A percentile compares a stretch with the other conserved stretches of the same genome.
These are phyloP conservation scores for Priceomyces medius DNA, from an alignment of 805 yeast genomes.

Conservation along the genomic window DNA sequence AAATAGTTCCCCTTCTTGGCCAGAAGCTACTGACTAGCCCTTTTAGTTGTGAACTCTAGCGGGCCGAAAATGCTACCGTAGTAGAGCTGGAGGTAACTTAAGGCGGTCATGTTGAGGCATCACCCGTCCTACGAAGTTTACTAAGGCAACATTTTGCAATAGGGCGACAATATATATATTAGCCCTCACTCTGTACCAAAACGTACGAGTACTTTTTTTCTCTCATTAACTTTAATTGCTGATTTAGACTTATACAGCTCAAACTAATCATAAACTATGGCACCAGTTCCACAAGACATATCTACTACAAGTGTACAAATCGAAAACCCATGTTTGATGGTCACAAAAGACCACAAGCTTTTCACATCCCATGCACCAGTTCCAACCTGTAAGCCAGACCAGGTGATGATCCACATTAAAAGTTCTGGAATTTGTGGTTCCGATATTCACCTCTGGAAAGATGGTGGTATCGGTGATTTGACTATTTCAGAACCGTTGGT, in stretches of 20 bases:
- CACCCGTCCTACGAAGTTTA: background rate
- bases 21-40: background rate
- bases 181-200: too few species aligned
- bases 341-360: constrained; percentile 5
- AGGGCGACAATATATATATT: background rate
- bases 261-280: constrained; percentile 3
- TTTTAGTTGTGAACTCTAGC: background rate
- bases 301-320: background rate
- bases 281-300: constrained; percentile 5
- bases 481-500: constrained; percentile 32
- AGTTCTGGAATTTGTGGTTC: constrained; percentile 23
- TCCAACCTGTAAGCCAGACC: constrained; percentile 11
- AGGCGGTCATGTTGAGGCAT: background rate
- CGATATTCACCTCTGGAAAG: constrained; percentile 22
- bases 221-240: too few species aligned
- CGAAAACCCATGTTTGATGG: constrained; percentile 7
- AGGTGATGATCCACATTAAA: constrained; percentile 20
- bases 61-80: background rate
- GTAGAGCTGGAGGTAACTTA: background rate
- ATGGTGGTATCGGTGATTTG: constrained; percentile 27
- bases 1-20: background rate
- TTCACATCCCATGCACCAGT: constrained; percentile 6
- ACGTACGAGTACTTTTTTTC: too few species aligned
- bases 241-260: too few species aligned
- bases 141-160: background rate